phyloP scores from a whole-genome alignment of 192 early-diverging fungal species.

The Entomortierella parvispora region DNA sequence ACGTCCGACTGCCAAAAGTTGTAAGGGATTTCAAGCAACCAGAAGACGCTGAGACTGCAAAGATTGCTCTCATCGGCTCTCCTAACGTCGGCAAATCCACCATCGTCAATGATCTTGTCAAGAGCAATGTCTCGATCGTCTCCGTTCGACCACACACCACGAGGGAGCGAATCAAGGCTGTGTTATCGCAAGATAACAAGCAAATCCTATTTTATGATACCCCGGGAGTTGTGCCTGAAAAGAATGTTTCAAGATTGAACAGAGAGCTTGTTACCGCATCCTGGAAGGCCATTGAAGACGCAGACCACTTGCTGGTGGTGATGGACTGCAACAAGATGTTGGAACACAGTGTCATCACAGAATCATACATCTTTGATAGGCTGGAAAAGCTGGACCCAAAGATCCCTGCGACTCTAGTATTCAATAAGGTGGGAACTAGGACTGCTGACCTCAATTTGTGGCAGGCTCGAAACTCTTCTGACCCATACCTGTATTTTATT shows the following conservation, averaged over 20 bases:
- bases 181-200: slow-evolving; percentile 62
- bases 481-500: too few relatives aligned
- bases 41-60: slow-evolving; percentile 63
- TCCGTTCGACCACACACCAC: slow-evolving; percentile 80
- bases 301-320: slow-evolving; percentile 64
- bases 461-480: too few relatives aligned
- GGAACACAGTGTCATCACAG: slow-evolving; percentile 37
- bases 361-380: slow-evolving; percentile 59
- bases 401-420: slow-evolving; percentile 61
- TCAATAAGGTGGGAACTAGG: slow-evolving; percentile 62
- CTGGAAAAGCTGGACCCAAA: slow-evolving; percentile 44
- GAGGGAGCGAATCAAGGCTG: slow-evolving; percentile 68
- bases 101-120: slow-evolving; percentile 73
- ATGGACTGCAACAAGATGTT: slow-evolving; percentile 61
- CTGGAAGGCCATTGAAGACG: slow-evolving; percentile 67
- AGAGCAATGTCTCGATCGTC: slow-evolving; percentile 67
- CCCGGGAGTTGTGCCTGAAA: slow-evolving; percentile 63
- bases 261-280: slow-evolving; percentile 63
- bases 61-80: slow-evolving; percentile 73
- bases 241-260: slow-evolving; percentile 56
- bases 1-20: slow-evolving; percentile 50
- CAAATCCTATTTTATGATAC: slow-evolving; percentile 77
- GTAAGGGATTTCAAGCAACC: slow-evolving; percentile 65
- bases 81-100: slow-evolving; percentile 84
- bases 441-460: neutral